Conservation (phyloP, 176 grass and related monocot species). For the Coix lacrymajobi region DNA sequence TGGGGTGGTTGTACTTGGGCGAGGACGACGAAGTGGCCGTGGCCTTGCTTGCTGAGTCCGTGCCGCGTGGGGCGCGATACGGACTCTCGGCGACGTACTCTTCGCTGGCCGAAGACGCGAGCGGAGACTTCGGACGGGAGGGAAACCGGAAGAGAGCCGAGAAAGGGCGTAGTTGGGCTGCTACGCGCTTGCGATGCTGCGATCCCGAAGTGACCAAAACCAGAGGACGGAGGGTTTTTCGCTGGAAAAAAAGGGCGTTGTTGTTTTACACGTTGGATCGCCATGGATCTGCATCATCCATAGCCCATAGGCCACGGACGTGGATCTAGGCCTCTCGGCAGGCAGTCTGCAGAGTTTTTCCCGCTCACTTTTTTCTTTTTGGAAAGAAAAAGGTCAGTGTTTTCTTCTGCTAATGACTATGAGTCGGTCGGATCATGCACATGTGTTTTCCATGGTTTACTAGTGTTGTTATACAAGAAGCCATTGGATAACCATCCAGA, state of each 20-base stretch:
- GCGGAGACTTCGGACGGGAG: slow-evolving; percentile 20
- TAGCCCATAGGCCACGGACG: background rate
- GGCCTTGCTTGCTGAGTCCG: slow-evolving; percentile 39
- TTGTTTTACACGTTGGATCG: slow-evolving; percentile 42
- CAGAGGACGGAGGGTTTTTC: background rate
- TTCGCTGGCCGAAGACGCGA: background rate
- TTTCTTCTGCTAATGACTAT: background rate
- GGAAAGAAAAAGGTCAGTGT: background rate
- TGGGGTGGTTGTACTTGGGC: background rate
- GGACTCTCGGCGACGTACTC: background rate
- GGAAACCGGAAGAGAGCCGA: background rate
- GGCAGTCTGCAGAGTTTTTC: background rate
- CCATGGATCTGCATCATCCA: slow-evolving; percentile 24
- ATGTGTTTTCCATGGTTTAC: background rate
- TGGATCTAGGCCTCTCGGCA: background rate
- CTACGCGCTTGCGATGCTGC: background rate
- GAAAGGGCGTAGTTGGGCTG: background rate
- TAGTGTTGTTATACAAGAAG: background rate
- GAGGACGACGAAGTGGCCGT: background rate
- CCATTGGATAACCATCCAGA: background rate
- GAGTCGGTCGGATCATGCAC: too few relatives aligned
- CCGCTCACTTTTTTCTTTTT: background rate
- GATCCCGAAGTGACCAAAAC: background rate
- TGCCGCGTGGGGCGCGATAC: slow-evolving; percentile 18
- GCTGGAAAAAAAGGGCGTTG: slow-evolving; percentile 30